Base-by-base conservation (phyloP, 331 rosid genomes). In the Quercus phellos region DNA sequence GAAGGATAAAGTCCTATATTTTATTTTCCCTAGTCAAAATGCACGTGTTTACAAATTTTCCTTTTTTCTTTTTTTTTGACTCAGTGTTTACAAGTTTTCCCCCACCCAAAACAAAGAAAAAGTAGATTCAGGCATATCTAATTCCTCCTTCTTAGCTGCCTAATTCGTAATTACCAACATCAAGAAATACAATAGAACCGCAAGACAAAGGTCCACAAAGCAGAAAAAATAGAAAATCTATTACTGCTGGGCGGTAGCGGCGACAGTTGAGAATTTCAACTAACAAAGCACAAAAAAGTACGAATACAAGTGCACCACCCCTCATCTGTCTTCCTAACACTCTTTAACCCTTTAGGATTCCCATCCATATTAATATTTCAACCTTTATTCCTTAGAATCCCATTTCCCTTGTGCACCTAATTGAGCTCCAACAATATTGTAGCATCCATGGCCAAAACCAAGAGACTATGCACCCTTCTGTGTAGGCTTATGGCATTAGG, bases 401-500 rank as follows among this genome's bases (percentile, higher is more conserved):
- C 32, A 6, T 17, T 51, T 12, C 55, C 56, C 56, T 16, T 27
- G 12, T 5, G 21, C 42, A 26, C 35, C 12, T 51, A 51, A 38
- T 38, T 38, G 46, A 71, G 35, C 38, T 22, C 14, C 26, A 19
- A 46, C 16, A 9, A 46, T 46, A 46, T 43, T n/a, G 26, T 35
- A 27, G 17, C 38, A 22, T 42, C 82, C 71, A 81, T 78, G 88
- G 79, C 56, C 51, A 80, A 85, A 71, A 34, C 80, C 60, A 79
- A 72, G 84, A 80, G 95, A 73, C 43, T 91, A 8, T 73, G 83
- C 79, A 84, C 70, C 51, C 86, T 93, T 51, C 68, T 86, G 42
- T 26, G 87, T 22, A 87, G 98, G 91, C 80, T 91, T 38, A 16
- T 87, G 80, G 98, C 95, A 24, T 81, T 88, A 5, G 90, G 68